Base-by-base conservation (phyloP, 805 yeast species). In the Metahyphopichia silvanorum region DNA sequence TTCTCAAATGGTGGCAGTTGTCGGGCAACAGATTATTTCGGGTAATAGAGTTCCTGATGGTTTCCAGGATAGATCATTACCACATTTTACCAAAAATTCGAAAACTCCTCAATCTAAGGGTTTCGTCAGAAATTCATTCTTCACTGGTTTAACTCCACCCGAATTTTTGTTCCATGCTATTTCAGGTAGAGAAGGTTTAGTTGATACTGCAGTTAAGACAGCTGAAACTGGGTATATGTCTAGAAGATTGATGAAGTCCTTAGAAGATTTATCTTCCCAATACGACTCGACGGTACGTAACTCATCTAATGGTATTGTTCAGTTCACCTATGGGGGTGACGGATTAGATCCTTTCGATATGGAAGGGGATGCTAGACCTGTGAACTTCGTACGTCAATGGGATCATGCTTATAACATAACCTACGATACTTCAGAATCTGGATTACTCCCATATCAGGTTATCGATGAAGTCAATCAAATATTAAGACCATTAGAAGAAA, bases 21-120 rank as follows among this genome's bases (percentile, higher is more conserved):
- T 93, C 18, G 98, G 98, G 34, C 99, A 93, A 67, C 99, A 93
- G 64, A 93, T 93, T 69, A 93, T 93, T 47, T 82, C 96, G 4
- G 99, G 99, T 62, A 86, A 87, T 57, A 95, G 99, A 76, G 98
- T 93, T 40, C 98, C 98, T 16, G 96, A 93, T 71, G 99, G 99
- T n/a, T 93, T 93, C 74, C 98, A 93, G 62, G 98, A 93, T 65
- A 80, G 99, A 63, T 87, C 98, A 0, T 68, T 93, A 46, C 99
- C 99, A 9, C 99, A 93, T 65, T 93, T 93, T 69, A 79, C 86
- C 29, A 93, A 94, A 63, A 85, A 85, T 60, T 89, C 98, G 44
- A 89, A 91, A 58, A 86, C 97, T 25, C 98, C 98, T 1, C 96
- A 91, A 44, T 86, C 96, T 6, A 93, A 93, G 63, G 99, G 99